A percentile compares a stretch with the other conserved stretches of the same genome.
These are phyloP conservation scores for Heracleum sosnowskyi DNA, from an alignment of 129 eudicot species.

Conservation along the genomic window DNA sequence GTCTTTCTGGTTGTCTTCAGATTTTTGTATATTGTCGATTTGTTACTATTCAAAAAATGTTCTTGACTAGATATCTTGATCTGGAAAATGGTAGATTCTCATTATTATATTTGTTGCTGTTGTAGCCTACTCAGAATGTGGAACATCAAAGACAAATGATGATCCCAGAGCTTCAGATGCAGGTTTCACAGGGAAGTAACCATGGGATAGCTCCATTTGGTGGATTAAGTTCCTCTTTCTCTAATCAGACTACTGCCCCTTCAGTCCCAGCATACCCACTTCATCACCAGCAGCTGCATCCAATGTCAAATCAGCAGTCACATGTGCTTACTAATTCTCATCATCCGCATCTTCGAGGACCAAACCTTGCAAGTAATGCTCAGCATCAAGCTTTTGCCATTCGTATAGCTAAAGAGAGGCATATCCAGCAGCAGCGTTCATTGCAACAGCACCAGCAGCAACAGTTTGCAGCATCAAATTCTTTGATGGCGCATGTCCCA, in stretches of 20 bases:
- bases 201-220: slow-evolving; percentile 46
- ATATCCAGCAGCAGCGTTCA: slow-evolving; percentile 45
- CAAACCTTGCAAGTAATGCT: slow-evolving; percentile 40
- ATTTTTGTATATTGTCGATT: neutral
- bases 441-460: slow-evolving; percentile 55
- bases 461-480: slow-evolving; percentile 51
- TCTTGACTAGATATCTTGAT: neutral
- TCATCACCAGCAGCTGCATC: slow-evolving; percentile 52
- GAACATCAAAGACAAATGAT: slow-evolving; percentile 57
- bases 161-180: slow-evolving; percentile 32
- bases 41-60: neutral
- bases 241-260: slow-evolving; percentile 44
- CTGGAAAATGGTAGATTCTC: neutral
- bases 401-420: slow-evolving; percentile 72
- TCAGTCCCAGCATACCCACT: slow-evolving; percentile 49
- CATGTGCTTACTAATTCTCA: slow-evolving; percentile 45
- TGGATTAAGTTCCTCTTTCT: slow-evolving; percentile 36
- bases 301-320: slow-evolving; percentile 58
- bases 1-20: neutral
- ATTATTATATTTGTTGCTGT: slow-evolving; percentile 7
- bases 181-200: slow-evolving; percentile 45
- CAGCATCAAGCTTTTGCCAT: slow-evolving; percentile 63
- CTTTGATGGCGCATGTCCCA: slow-evolving; percentile 48
- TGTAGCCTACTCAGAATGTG: slow-evolving; percentile 51
- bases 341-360: slow-evolving; percentile 61